phyloP scores from a whole-genome alignment of 2,329 filamentous ascomycete genomes.

The Fusarium proliferatum region DNA sequence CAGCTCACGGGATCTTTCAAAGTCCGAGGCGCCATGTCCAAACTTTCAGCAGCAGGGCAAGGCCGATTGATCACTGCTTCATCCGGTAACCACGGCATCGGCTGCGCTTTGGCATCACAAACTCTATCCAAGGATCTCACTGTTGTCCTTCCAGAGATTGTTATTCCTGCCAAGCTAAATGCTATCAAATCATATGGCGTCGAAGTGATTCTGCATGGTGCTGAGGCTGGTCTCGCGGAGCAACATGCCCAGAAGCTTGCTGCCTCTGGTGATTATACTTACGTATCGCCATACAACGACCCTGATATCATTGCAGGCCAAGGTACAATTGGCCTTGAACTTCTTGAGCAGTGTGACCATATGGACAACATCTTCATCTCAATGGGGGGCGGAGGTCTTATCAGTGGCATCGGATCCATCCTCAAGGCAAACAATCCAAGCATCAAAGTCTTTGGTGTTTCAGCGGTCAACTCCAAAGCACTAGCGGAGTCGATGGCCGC shows the following conservation, averaged over 20 bases:
- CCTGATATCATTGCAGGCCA: neutral
- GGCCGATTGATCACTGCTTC: neutral
- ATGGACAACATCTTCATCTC: neutral
- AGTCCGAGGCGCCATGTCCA: neutral
- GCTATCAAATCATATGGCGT: neutral
- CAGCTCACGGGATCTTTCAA: neutral
- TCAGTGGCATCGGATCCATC: neutral
- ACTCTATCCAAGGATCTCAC: neutral
- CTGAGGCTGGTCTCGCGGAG: neutral
- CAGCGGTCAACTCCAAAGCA: neutral
- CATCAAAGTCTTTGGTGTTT: neutral
- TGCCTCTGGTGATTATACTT: neutral
- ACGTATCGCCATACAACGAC: neutral
- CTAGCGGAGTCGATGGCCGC: neutral
- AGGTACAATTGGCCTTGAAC: neutral
- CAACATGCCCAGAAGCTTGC: neutral
- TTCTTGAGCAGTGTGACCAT: neutral
- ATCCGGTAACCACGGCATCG: neutral
- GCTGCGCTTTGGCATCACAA: neutral
- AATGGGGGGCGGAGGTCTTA: neutral
- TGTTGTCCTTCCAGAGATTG: neutral
- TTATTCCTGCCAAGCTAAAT: neutral
- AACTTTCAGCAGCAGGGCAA: neutral
- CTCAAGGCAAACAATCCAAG: neutral
- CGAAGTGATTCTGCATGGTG: neutral